Evolutionary conservation across 1,139 yeast genomes (phyloP).

Genomic region (Dujonia santamariae): DNA sequence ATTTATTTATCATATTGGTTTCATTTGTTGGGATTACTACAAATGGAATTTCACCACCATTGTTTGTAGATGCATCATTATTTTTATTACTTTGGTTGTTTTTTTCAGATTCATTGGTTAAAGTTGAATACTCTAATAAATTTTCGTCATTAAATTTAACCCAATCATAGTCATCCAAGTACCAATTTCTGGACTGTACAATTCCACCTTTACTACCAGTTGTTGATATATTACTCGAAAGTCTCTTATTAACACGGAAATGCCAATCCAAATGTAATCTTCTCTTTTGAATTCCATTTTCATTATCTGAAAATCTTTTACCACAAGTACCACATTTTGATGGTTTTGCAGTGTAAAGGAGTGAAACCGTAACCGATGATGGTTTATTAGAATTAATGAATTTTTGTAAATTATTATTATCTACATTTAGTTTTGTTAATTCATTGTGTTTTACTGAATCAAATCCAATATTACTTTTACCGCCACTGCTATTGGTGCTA

Average conservation of each 20-base stretch:
- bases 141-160: constrained; percentile 64
- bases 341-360: constrained; percentile 61
- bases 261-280: constrained; percentile 92
- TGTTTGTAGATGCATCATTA: constrained; percentile 4
- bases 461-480: constrained; percentile 14
- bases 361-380: constrained; percentile 22
- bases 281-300: constrained; percentile 51
- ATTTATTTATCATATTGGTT: constrained; percentile 64
- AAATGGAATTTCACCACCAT: constrained; percentile 29
- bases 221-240: constrained; percentile 31
- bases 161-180: constrained; percentile 73
- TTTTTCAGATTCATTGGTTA: constrained; percentile 9
- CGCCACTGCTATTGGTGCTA: not conserved
- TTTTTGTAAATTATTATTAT: constrained; percentile 25
- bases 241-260: constrained; percentile 81
- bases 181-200: constrained; percentile 82
- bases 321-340: constrained; percentile 90
- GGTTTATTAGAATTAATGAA: constrained; percentile 36
- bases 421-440: constrained; percentile 6
- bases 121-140: constrained; percentile 35
- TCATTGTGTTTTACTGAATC: constrained; percentile 20
- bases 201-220: constrained; percentile 19
- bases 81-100: too few relatives aligned
- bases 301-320: constrained; percentile 69
- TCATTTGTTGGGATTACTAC: constrained; percentile 73